A percentile compares a stretch with the other conserved stretches of the same genome.
These are phyloP conservation scores for Cinnamomum chago DNA, from an alignment of 164 flowering plant species.

Conservation along the genomic window DNA sequence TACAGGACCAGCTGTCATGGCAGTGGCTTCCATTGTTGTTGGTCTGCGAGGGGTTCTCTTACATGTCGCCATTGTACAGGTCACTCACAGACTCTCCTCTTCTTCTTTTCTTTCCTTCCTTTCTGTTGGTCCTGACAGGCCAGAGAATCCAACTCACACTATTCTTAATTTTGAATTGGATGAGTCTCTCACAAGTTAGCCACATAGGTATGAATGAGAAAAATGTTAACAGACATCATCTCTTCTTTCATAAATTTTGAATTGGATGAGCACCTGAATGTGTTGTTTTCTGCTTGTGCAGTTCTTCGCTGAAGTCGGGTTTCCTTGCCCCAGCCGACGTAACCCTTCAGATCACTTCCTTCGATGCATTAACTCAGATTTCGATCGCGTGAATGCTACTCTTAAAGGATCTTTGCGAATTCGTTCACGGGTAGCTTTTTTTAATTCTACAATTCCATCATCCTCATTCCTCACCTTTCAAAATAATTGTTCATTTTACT, in stretches of 20 bases:
- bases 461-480: constrained; percentile 1
- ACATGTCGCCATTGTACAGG: constrained; percentile 91
- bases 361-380: constrained; percentile 76
- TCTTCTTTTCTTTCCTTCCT: constrained; percentile 7
- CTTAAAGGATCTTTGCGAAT: constrained; percentile 50
- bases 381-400: constrained; percentile 63
- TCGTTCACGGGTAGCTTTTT: constrained; percentile 16
- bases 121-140: neutral
- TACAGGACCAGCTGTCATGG: constrained; percentile 94
- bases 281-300: constrained; percentile 17
- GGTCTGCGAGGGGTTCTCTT: constrained; percentile 77
- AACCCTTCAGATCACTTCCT: constrained; percentile 93
- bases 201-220: constrained; percentile 33
- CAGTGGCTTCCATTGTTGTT: constrained; percentile 85
- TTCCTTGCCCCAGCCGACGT: constrained; percentile 75
- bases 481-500: neutral
- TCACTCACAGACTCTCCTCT: constrained; percentile 17
- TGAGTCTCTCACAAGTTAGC: constrained; percentile 27
- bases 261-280: neutral
- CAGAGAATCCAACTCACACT: neutral
- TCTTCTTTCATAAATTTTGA: neutral
- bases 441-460: neutral
- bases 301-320: constrained; percentile 81
- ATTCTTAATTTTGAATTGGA: neutral
- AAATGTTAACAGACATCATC: no score